Conservation (phyloP, 768 basidiomycete genomes). For the Mycena galopus region DNA sequence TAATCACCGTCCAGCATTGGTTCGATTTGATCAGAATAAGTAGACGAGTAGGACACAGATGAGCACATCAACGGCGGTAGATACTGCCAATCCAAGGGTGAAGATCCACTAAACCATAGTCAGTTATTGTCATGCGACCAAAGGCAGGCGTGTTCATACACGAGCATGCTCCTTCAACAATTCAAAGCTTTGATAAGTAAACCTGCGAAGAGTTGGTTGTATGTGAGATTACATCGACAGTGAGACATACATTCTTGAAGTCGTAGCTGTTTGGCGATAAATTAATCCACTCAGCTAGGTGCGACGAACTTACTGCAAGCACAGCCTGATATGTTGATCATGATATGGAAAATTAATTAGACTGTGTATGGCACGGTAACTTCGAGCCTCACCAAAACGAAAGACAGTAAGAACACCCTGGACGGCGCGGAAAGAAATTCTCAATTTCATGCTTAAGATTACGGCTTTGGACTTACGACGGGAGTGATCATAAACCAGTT, state of each 20-base stretch:
- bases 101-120: slow-evolving; percentile 56
- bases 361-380: neutral
- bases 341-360: too few relatives aligned
- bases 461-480: slow-evolving; percentile 36
- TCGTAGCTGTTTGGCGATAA: slow-evolving; percentile 34
- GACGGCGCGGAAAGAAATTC: too few relatives aligned
- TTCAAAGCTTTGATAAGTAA: slow-evolving; percentile 36
- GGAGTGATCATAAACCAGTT: slow-evolving; percentile 40
- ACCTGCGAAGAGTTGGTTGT: slow-evolving; percentile 32
- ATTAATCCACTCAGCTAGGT: neutral
- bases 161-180: slow-evolving; percentile 33
- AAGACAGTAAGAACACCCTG: slow-evolving; percentile 37
- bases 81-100: slow-evolving; percentile 57
- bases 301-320: slow-evolving; percentile 34
- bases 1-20: slow-evolving; percentile 45
- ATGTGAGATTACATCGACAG: neutral
- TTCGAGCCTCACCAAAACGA: slow-evolving; percentile 37
- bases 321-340: slow-evolving; percentile 31
- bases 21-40: slow-evolving; percentile 50
- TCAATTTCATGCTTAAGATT: too few relatives aligned
- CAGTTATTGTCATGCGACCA: neutral
- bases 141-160: too few relatives aligned
- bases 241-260: slow-evolving; percentile 41
- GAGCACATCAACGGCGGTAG: slow-evolving; percentile 54
- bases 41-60: slow-evolving; percentile 52